Conservation (phyloP, 2,329 filamentous ascomycete species). For the Emergomyces orientalis region DNA sequence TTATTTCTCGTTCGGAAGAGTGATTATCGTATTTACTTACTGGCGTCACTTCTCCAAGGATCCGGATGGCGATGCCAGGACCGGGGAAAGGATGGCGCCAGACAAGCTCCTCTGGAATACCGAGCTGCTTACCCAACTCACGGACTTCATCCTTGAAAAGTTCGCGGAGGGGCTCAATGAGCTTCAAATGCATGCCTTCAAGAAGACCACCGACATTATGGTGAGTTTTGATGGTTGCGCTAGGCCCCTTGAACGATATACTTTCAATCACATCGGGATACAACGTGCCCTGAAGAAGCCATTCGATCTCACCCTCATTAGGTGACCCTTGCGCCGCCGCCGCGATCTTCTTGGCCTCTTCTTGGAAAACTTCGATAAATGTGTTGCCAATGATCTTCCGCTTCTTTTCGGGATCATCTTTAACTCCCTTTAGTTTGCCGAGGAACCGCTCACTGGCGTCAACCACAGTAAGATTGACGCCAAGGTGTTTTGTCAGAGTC, state of each 20-base stretch:
- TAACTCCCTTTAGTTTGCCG: slow-evolving; percentile 62
- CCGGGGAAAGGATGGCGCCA: slow-evolving; percentile 71
- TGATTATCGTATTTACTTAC: neutral
- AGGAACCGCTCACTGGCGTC: slow-evolving; percentile 73
- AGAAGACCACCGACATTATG: slow-evolving; percentile 59
- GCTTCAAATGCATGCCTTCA: slow-evolving; percentile 42
- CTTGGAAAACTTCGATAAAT: slow-evolving; percentile 76
- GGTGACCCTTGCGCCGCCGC: slow-evolving; percentile 57
- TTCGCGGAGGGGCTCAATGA: slow-evolving; percentile 63
- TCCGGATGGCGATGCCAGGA: slow-evolving; percentile 59
- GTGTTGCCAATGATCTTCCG: slow-evolving; percentile 76
- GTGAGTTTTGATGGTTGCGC: slow-evolving; percentile 63
- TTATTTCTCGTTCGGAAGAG: too few species aligned
- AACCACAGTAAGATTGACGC: slow-evolving; percentile 82
- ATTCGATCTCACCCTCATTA: slow-evolving; percentile 67
- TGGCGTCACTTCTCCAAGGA: slow-evolving; percentile 60
- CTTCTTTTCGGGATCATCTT: slow-evolving; percentile 75
- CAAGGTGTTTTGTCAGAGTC: slow-evolving; percentile 66
- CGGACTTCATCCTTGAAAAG: slow-evolving; percentile 75
- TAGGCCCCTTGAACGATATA: slow-evolving; percentile 64
- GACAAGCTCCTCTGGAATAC: slow-evolving; percentile 66
- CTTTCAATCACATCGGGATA: slow-evolving; percentile 64
- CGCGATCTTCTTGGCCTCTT: slow-evolving; percentile 66
- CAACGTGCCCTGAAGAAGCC: slow-evolving; percentile 78
- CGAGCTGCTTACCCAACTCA: slow-evolving; percentile 54